Conservation (phyloP, 331 rosid species). For the Dryas integrifolia region DNA sequence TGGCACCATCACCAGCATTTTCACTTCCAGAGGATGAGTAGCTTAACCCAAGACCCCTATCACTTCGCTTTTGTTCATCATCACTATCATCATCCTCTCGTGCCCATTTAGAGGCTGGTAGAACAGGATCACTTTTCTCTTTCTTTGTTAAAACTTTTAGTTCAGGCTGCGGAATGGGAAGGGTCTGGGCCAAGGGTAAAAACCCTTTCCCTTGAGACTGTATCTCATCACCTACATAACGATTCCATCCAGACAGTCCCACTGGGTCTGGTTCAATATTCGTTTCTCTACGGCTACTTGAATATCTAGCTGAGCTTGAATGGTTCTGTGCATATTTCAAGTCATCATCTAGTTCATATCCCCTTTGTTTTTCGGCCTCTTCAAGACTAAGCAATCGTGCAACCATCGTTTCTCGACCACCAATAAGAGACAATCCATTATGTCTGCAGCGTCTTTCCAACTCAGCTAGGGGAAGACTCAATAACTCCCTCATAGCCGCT, state of each 20-base stretch:
- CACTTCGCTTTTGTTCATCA: constrained; percentile 62
- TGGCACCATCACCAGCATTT: constrained; percentile 65
- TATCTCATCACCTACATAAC: constrained; percentile 50
- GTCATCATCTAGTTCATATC: constrained; percentile 77
- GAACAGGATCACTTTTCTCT: constrained; percentile 76
- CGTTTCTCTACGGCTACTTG: constrained; percentile 52
- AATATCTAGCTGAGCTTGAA: constrained; percentile 66
- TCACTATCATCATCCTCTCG: constrained; percentile 96
- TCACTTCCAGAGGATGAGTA: constrained; percentile 99
- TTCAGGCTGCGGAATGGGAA: constrained; percentile 68
- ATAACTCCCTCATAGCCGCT: constrained; percentile 83
- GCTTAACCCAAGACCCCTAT: constrained; percentile 73
- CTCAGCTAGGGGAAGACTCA: constrained; percentile 86
- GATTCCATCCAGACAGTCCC: constrained; percentile 69
- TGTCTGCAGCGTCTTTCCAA: constrained; percentile 96
- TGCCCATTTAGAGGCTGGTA: constrained; percentile 98
- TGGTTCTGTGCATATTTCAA: constrained; percentile 67
- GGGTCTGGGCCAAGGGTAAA: constrained; percentile 52
- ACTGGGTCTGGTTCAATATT: constrained; percentile 63
- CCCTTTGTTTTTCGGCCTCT: constrained; percentile 94
- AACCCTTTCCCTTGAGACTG: constrained; percentile 50
- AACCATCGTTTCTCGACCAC: constrained; percentile 98
- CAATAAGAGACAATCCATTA: constrained; percentile 95
- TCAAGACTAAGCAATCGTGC: constrained; percentile 90
- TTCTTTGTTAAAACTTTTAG: constrained; percentile 64